A percentile compares a stretch with the other conserved stretches of the same genome.
phyloP scores from a whole-genome alignment of 208 protist species.

The Acanthamoeba rhysodes region DNA sequence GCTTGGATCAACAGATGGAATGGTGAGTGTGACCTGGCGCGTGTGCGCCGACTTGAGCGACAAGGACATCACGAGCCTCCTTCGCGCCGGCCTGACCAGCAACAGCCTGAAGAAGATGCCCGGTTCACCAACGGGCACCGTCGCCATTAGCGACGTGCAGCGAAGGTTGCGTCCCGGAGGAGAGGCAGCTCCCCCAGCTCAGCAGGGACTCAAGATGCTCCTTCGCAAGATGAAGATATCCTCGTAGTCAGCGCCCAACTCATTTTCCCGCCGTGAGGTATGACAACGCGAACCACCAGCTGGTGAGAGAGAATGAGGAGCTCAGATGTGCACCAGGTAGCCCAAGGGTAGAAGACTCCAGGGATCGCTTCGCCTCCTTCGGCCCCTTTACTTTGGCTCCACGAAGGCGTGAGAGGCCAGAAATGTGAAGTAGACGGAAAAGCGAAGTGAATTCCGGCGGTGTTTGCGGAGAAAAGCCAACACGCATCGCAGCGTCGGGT shows the following conservation, averaged over 20 bases:
- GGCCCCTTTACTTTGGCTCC: too few species aligned
- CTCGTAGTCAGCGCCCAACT: neutral
- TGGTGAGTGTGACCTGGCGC: neutral
- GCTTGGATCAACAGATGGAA: neutral
- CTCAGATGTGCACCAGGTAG: too few species aligned
- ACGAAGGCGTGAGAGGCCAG: neutral
- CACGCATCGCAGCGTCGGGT: neutral
- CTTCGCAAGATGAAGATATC: slow-evolving; percentile 34
- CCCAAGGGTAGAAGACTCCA: too few species aligned
- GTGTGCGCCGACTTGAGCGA: neutral
- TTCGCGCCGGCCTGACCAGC: neutral
- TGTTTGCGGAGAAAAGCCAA: neutral
- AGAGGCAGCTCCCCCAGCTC: neutral
- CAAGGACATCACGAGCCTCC: slow-evolving; percentile 5
- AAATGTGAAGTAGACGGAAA: neutral
- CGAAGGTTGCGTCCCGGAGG: neutral
- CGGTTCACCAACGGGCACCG: neutral
- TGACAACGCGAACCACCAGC: too few species aligned
- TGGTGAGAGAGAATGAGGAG: too few species aligned
- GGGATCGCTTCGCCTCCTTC: too few species aligned
- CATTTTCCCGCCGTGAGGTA: too few species aligned
- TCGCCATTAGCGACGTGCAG: neutral
- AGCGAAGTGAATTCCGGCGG: neutral
- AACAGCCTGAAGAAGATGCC: slow-evolving; percentile 6
- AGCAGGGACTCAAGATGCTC: neutral